Percentiles rank a stretch among this genome's conserved stretches.
Evolutionary conservation across 2,329 filamentous ascomycete genomes (phyloP).

Genomic region (Lachnellula arida): DNA sequence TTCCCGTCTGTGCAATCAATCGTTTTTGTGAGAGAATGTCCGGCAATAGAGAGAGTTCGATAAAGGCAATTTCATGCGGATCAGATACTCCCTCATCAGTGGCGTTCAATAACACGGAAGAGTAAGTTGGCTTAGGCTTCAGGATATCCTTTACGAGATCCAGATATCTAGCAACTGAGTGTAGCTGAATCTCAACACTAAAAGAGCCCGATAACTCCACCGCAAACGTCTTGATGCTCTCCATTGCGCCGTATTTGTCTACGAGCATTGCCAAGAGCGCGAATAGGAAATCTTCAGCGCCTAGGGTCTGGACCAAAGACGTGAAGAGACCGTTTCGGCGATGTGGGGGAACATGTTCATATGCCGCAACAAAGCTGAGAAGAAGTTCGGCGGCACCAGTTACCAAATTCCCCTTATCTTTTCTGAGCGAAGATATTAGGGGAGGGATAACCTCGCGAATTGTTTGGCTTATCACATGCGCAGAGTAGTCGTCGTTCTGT

Average conservation of each 20-base stretch:
- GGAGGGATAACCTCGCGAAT: constrained; percentile 92
- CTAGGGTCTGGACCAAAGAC: constrained; percentile 79
- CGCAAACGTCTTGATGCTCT: constrained; percentile 69
- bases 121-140: constrained; percentile 68
- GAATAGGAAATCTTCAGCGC: constrained; percentile 80
- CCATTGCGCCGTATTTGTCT: constrained; percentile 79
- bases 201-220: constrained; percentile 70
- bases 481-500: constrained; percentile 94
- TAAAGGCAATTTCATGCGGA: constrained; percentile 46
- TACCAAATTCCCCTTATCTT: constrained; percentile 72
- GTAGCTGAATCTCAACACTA: constrained; percentile 68
- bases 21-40: constrained; percentile 54
- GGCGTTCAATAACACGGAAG: constrained; percentile 65
- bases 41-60: constrained; percentile 53
- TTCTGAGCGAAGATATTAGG: constrained; percentile 77
- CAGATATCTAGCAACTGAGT: constrained; percentile 72
- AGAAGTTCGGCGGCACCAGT: constrained; percentile 83
- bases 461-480: constrained; percentile 91
- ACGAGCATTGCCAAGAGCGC: constrained; percentile 83
- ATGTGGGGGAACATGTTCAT: constrained; percentile 90
- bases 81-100: constrained; percentile 43
- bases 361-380: constrained; percentile 93
- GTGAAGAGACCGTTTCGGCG: constrained; percentile 78
- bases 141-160: constrained; percentile 71
- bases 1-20: constrained; percentile 50